These are phyloP conservation scores for Ettlia oleoabundans DNA, from an alignment of 139 green algal species.

Conservation along the genomic window DNA sequence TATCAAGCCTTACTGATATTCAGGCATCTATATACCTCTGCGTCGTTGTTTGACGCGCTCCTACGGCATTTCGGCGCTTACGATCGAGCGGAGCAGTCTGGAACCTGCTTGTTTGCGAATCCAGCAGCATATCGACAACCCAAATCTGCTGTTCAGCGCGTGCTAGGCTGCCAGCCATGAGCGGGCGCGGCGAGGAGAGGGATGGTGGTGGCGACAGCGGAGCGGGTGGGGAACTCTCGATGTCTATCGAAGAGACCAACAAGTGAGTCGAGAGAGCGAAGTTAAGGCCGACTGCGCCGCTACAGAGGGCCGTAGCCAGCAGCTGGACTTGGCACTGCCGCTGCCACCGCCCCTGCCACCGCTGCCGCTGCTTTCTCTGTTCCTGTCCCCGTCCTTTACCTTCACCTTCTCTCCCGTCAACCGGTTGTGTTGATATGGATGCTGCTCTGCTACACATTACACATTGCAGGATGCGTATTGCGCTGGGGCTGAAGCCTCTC, in stretches of 20 bases:
- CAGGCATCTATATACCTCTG: no score
- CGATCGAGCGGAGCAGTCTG: no score
- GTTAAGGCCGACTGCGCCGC: neutral
- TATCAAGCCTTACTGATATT: no score
- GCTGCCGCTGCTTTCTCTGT: neutral
- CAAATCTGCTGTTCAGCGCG: no score
- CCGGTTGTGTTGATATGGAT: no score
- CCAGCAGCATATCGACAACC: no score
- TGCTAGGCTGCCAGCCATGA: slow-evolving; percentile 10
- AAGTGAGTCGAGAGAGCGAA: slow-evolving; percentile 48
- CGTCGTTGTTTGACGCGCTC: no score
- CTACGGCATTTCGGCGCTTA: no score
- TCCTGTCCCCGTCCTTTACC: neutral
- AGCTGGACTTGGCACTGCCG: neutral
- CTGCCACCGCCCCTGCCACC: neutral
- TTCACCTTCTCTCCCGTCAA: neutral
- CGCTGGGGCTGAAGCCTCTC: slow-evolving; percentile 78
- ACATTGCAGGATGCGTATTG: slow-evolving; percentile 68
- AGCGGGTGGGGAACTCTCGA: slow-evolving; percentile 55
- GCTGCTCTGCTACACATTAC: no score
- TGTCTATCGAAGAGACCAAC: slow-evolving; percentile 87
- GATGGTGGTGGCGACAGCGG: no score
- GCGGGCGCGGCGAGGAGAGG: slow-evolving; percentile 30
- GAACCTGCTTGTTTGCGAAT: no score
- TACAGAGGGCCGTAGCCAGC: neutral